A percentile compares a stretch with the other conserved stretches of the same genome.
These are phyloP conservation scores for Turnera subulata DNA, from an alignment of 345 rosid species.

Conservation along the genomic window DNA sequence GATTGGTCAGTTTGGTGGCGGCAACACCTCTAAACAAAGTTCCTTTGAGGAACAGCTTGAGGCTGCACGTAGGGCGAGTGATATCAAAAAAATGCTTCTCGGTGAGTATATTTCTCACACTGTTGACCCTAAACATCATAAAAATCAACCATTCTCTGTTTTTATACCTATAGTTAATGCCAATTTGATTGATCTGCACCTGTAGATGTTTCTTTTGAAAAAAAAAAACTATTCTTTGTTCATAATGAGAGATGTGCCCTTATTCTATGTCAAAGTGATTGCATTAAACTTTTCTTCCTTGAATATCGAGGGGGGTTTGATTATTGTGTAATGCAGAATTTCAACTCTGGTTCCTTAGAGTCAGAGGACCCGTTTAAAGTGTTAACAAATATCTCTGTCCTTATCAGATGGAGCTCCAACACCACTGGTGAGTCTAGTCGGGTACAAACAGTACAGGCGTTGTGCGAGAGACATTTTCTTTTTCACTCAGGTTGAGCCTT, in stretches of 20 bases:
- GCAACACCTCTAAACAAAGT: constrained; percentile 44
- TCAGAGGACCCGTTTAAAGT: no score
- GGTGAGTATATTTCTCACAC: constrained; percentile 42
- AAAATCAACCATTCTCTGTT: no score
- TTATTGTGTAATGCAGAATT: no score
- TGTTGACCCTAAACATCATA: background rate
- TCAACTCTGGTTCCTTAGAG: no score
- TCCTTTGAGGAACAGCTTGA: constrained; percentile 82
- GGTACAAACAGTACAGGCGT: constrained; percentile 81
- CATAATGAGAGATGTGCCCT: no score
- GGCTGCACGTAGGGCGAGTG: constrained; percentile 83
- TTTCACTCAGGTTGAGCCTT: constrained; percentile 74
- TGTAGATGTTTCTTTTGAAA: no score
- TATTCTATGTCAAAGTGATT: no score
- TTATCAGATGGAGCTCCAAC: constrained; percentile 88
- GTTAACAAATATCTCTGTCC: background rate
- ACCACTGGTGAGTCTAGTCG: constrained; percentile 85
- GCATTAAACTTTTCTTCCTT: no score
- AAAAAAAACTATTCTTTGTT: no score
- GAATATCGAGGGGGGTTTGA: no score
- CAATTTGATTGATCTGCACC: no score
- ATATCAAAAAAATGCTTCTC: constrained; percentile 74
- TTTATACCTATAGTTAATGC: no score
- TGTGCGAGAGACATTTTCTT: constrained; percentile 90
- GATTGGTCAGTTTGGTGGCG: constrained; percentile 50